These are phyloP conservation scores for Cyclostephanos invisitatus DNA, from an alignment of 108 stramenopile species.

Conservation along the genomic window DNA sequence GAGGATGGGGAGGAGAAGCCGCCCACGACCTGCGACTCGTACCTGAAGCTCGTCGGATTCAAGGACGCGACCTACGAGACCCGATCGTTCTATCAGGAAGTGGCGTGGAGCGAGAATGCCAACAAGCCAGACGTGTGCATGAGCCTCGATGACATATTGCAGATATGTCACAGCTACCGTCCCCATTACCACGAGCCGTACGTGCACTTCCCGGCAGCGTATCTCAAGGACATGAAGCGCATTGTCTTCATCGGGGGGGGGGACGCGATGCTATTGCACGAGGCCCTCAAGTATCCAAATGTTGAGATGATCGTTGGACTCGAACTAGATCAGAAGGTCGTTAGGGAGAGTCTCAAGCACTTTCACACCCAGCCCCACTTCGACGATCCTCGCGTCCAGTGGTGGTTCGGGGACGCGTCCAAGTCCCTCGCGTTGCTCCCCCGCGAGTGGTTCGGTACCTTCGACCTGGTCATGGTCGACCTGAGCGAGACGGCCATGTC, in stretches of 20 bases:
- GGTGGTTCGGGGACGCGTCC: conserved; percentile 92
- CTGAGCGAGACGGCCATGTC: conserved; percentile 81
- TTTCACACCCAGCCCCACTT: conserved; percentile 79
- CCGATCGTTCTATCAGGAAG: conserved; percentile 43
- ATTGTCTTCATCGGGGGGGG: conserved; percentile 86
- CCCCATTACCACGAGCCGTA: conserved; percentile 85
- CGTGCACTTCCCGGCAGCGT: conserved; percentile 82
- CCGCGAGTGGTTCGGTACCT: conserved; percentile 78
- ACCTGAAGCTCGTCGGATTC: conserved; percentile 48
- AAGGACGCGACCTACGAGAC: conserved; percentile 49
- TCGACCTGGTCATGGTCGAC: conserved; percentile 87
- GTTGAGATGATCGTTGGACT: conserved; percentile 79
- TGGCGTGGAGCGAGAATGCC: conserved; percentile 50
- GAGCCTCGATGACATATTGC: conserved; percentile 70
- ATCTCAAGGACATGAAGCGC: conserved; percentile 64
- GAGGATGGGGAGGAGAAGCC: conserved; percentile 53
- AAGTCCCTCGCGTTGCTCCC: conserved; percentile 79
- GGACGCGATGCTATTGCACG: conserved; percentile 86
- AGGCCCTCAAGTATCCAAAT: conserved; percentile 75
- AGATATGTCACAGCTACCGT: conserved; percentile 77
- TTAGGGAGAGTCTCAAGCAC: conserved; percentile 70
- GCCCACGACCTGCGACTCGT: conserved; percentile 47
- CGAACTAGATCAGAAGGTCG: conserved; percentile 82
- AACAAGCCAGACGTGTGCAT: conserved; percentile 69
- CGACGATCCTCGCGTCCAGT: conserved; percentile 81